Evolutionary conservation across 169 alveolate genomes (phyloP).

Genomic region (Eimeria brunetti): DNA sequence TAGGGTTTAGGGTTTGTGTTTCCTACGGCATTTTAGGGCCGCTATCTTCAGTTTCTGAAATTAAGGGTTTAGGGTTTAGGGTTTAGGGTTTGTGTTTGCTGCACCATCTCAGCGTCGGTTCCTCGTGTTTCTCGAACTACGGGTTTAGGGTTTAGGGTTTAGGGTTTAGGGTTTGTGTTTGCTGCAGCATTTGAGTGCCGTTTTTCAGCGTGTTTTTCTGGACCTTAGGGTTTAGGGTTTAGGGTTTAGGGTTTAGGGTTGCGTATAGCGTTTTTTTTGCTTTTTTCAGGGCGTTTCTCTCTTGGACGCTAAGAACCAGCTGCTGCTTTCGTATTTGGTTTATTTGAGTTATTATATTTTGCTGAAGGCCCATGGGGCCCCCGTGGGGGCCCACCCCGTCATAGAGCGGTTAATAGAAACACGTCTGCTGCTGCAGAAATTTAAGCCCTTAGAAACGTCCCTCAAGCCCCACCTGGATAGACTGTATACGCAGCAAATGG

Average conservation of each 20-base stretch:
- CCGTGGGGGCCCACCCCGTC: conserved; percentile 86
- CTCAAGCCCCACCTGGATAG: conserved; percentile 84
- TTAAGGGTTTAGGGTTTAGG: neutral
- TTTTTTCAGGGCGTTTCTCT: conserved; percentile 84
- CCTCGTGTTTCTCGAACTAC: too few relatives aligned
- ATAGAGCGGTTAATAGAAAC: conserved; percentile 85
- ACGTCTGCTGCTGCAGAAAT: conserved; percentile 85
- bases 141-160: neutral
- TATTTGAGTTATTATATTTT: conserved; percentile 86
- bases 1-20: neutral
- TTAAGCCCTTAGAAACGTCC: conserved; percentile 85
- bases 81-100: neutral
- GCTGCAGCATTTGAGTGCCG: neutral
- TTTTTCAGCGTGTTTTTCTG: too few relatives aligned
- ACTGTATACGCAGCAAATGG: conserved; percentile 65
- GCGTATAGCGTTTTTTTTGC: conserved; percentile 5
- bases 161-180: neutral
- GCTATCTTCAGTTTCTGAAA: too few relatives aligned
- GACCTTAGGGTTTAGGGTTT: too few relatives aligned
- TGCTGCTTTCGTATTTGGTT: conserved; percentile 85
- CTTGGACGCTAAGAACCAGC: conserved; percentile 85
- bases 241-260: neutral
- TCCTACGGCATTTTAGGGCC: neutral
- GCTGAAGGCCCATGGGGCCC: conserved; percentile 85
- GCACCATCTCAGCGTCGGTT: too few relatives aligned